These are phyloP conservation scores for Rosellinia necatrix DNA, from an alignment of 2,329 filamentous ascomycete genomes.

Conservation along the genomic window DNA sequence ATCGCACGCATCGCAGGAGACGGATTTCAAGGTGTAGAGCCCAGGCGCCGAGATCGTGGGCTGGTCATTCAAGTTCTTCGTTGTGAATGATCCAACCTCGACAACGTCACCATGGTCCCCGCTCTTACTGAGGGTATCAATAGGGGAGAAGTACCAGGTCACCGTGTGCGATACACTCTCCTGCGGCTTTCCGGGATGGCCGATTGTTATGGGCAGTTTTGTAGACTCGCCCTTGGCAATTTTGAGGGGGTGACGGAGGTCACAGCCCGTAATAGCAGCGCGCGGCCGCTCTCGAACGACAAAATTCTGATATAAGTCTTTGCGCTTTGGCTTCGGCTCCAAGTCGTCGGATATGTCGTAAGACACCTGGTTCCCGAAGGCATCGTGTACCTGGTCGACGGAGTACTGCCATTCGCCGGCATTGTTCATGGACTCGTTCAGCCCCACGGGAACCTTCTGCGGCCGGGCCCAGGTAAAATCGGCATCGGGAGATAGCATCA, in stretches of 20 bases:
- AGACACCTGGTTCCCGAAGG: slow-evolving; percentile 81
- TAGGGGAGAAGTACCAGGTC: slow-evolving; percentile 80
- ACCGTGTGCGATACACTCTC: slow-evolving; percentile 72
- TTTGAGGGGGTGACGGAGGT: slow-evolving; percentile 78
- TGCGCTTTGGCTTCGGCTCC: slow-evolving; percentile 63
- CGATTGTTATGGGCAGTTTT: slow-evolving; percentile 73
- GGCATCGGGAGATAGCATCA: slow-evolving; percentile 62
- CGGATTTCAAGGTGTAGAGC: slow-evolving; percentile 81
- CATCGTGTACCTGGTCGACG: slow-evolving; percentile 90
- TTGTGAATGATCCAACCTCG: slow-evolving; percentile 60
- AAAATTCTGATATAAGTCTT: slow-evolving; percentile 75
- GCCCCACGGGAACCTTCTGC: slow-evolving; percentile 74
- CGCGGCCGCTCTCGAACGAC: slow-evolving; percentile 84
- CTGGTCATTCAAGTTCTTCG: slow-evolving; percentile 65
- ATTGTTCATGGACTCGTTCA: slow-evolving; percentile 86
- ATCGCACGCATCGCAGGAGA: slow-evolving; percentile 79
- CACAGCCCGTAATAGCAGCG: slow-evolving; percentile 73
- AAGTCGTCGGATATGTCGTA: slow-evolving; percentile 74
- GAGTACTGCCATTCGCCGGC: slow-evolving; percentile 87
- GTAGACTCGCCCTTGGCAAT: slow-evolving; percentile 75
- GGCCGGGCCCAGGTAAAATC: slow-evolving; percentile 82
- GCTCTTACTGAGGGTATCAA: slow-evolving; percentile 69
- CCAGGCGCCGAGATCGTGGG: slow-evolving; percentile 77
- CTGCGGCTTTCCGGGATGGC: slow-evolving; percentile 61
- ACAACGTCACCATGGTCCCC: slow-evolving; percentile 70